A percentile compares a stretch with the other conserved stretches of the same genome.
Evolutionary conservation across 306 rosid species (phyloP).

Genomic region (Arachis stenosperma): DNA sequence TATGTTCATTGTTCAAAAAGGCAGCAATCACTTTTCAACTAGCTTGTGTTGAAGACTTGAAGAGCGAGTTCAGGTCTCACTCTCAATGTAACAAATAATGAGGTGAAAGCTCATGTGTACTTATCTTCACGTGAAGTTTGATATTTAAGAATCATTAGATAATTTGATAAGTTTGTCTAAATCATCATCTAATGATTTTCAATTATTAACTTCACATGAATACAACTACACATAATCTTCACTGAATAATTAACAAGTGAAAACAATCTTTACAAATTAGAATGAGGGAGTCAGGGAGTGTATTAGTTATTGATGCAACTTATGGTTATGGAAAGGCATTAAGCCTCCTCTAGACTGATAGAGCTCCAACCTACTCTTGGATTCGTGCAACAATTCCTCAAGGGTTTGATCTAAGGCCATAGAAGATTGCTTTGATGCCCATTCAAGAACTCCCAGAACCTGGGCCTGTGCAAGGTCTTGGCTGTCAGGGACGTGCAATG

Average conservation of each 20-base stretch:
- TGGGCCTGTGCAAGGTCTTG: conserved; percentile 79
- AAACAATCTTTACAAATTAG: conserved; percentile 5
- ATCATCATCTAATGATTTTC: too few relatives aligned
- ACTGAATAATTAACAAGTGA: too few relatives aligned
- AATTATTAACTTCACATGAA: too few relatives aligned
- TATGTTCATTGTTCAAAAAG: neutral
- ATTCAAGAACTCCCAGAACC: conserved; percentile 78
- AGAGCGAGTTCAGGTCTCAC: too few relatives aligned
- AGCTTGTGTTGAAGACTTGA: neutral
- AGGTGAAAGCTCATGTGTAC: too few relatives aligned
- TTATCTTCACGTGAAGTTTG: too few relatives aligned
- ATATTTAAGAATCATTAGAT: too few relatives aligned
- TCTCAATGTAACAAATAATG: too few relatives aligned
- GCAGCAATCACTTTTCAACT: too few relatives aligned
- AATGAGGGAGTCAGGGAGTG: conserved; percentile 15
- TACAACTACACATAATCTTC: too few relatives aligned
- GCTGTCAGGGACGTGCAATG: conserved; percentile 87
- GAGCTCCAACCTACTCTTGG: conserved; percentile 81
- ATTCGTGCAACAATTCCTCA: conserved; percentile 65
- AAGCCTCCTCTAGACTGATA: conserved; percentile 88
- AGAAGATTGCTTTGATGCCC: conserved; percentile 86
- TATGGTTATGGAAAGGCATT: conserved; percentile 72
- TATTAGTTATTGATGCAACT: conserved; percentile 45
- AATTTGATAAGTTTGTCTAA: too few relatives aligned
- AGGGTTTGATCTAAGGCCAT: conserved; percentile 58